phyloP scores from a whole-genome alignment of 352 stramenopile species.

The Phytopythium boreale region DNA sequence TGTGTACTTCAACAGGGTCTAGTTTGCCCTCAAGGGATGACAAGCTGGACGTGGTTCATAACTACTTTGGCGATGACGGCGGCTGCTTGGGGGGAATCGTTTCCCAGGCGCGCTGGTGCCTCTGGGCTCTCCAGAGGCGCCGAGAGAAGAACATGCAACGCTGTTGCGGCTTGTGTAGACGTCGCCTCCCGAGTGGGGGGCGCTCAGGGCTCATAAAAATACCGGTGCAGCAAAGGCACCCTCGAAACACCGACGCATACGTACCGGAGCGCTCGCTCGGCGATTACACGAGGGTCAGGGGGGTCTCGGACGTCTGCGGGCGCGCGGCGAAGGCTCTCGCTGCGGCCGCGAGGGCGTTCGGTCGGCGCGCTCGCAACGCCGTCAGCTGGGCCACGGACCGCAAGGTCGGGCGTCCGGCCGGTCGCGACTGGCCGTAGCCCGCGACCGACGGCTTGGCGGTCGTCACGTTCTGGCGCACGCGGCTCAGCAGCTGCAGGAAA shows the following conservation, averaged over 20 bases:
- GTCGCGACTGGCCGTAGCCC: slow-evolving; percentile 23
- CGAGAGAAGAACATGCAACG: background rate
- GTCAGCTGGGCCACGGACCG: slow-evolving; percentile 31
- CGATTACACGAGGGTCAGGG: slow-evolving; percentile 19
- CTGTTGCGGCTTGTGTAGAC: background rate
- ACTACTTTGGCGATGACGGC: too few relatives aligned
- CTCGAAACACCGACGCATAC: background rate
- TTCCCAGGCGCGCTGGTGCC: too few relatives aligned
- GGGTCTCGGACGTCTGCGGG: slow-evolving; percentile 17
- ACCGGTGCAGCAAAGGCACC: background rate
- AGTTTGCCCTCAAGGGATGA: background rate
- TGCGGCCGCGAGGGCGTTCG: slow-evolving; percentile 14
- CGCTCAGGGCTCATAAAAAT: slow-evolving; percentile 7
- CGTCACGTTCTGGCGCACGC: slow-evolving; percentile 46
- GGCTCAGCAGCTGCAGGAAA: slow-evolving; percentile 46
- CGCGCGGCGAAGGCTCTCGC: background rate
- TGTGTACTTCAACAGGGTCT: background rate
- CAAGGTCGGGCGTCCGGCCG: slow-evolving; percentile 26
- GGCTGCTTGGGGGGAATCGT: too few relatives aligned
- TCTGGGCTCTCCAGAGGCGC: background rate
- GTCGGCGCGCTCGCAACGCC: slow-evolving; percentile 19
- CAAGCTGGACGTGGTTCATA: background rate
- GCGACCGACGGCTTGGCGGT: slow-evolving; percentile 10
- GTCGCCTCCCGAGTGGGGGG: background rate
- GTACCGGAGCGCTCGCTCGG: background rate